Evolutionary conservation across 1,284 basidiomycete species (phyloP).

Genomic region (Ceratobasidium sp.): DNA sequence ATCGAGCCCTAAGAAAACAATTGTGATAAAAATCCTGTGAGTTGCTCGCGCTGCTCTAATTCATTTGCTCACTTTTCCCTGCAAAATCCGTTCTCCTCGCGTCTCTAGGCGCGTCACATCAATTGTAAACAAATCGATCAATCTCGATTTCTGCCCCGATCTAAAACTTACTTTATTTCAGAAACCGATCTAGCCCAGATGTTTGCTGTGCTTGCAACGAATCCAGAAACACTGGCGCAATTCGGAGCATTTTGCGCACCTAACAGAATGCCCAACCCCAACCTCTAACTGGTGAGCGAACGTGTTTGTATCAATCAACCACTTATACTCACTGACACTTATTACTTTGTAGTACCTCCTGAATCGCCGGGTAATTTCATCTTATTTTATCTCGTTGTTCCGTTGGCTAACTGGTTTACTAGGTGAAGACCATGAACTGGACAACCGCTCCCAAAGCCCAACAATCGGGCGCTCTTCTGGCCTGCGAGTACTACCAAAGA

Average conservation of each 20-base stretch:
- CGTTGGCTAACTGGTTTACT: neutral
- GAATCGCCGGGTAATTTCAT: neutral
- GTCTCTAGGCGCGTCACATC: too few species aligned
- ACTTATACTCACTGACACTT: neutral
- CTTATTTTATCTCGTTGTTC: neutral
- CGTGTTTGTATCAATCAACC: neutral
- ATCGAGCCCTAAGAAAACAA: neutral
- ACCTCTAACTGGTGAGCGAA: neutral
- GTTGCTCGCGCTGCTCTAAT: neutral
- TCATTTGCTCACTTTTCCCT: too few species aligned
- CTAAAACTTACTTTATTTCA: too few species aligned
- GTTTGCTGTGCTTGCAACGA: too few species aligned
- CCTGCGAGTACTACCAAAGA: neutral
- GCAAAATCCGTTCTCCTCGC: too few species aligned
- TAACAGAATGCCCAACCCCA: too few species aligned
- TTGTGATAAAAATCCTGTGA: neutral
- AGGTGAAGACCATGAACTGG: neutral
- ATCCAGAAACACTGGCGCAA: too few species aligned
- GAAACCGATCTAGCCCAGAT: too few species aligned
- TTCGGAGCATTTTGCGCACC: too few species aligned
- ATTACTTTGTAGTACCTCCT: neutral
- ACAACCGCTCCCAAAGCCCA: neutral
- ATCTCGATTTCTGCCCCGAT: too few species aligned
- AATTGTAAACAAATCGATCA: too few species aligned
- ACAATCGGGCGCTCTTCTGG: neutral